These are phyloP conservation scores for Boletus edulis DNA, from an alignment of 768 basidiomycete genomes.

Conservation along the genomic window DNA sequence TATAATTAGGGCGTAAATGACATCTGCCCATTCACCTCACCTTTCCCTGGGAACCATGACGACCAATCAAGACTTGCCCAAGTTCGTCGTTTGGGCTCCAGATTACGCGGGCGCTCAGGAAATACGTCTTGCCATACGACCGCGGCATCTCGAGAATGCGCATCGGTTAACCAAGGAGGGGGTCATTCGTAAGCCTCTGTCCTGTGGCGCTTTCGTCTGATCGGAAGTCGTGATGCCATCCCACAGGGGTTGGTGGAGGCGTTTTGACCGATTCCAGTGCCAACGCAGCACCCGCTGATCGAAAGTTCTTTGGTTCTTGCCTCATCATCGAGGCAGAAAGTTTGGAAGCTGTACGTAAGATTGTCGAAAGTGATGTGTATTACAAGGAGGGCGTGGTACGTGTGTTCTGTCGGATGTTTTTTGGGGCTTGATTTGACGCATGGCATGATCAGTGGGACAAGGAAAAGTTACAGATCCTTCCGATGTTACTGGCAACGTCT, in stretches of 20 bases:
- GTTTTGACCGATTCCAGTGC: constrained; percentile 51
- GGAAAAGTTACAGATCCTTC: constrained; percentile 51
- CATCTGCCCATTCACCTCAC: not conserved
- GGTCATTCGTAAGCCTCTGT: constrained; percentile 44
- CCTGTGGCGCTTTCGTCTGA: constrained; percentile 10
- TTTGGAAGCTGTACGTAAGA: constrained; percentile 39
- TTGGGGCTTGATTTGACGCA: not conserved
- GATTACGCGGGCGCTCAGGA: constrained; percentile 56
- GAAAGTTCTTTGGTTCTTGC: constrained; percentile 59
- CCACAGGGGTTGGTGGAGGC: constrained; percentile 53
- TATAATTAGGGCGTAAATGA: not conserved
- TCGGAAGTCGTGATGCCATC: not conserved
- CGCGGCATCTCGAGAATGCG: constrained; percentile 46
- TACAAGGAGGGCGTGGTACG: constrained; percentile 26
- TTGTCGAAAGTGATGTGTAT: constrained; percentile 25
- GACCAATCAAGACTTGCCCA: constrained; percentile 11
- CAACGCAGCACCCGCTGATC: constrained; percentile 42
- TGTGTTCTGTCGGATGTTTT: not conserved
- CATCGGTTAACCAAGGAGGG: constrained; percentile 38
- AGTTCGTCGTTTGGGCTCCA: constrained; percentile 63
- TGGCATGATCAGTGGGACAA: constrained; percentile 51
- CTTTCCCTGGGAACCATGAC: constrained; percentile 16
- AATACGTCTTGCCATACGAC: constrained; percentile 51
- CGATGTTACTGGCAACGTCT: constrained; percentile 35
- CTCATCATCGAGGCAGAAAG: constrained; percentile 53